Percentiles rank a stretch among this genome's conserved stretches.
Evolutionary conservation across 2,329 filamentous ascomycete species (phyloP).

Genomic region (Monilinia laxa): DNA sequence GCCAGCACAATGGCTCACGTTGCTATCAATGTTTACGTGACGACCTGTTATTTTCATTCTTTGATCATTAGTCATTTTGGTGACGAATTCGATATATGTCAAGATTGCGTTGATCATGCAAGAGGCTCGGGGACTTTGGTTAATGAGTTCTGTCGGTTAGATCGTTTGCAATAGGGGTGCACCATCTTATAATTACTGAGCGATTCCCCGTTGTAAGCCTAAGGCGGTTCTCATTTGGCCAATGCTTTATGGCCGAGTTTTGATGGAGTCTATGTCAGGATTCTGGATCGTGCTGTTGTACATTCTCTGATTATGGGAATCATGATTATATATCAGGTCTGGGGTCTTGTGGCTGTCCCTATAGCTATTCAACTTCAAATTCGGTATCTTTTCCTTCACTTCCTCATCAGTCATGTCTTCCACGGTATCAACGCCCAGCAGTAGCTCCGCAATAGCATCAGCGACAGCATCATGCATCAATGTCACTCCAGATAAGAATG

Average conservation of each 20-base stretch:
- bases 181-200: background rate
- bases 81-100: no score
- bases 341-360: no score
- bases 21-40: no score
- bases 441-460: background rate
- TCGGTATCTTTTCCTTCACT: background rate
- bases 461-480: constrained; percentile 8
- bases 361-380: background rate
- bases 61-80: no score
- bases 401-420: background rate
- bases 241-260: background rate
- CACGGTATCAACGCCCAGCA: background rate
- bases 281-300: background rate
- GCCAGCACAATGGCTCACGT: no score
- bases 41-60: no score
- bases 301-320: background rate
- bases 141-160: background rate
- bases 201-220: background rate
- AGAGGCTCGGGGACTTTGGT: no score
- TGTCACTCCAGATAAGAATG: constrained; percentile 11
- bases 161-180: background rate
- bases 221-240: no score
- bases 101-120: no score
- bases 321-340: no score
- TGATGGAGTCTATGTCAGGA: background rate